Evolutionary conservation across 345 rosid genomes (phyloP).

Genomic region (Brassica carinata): DNA sequence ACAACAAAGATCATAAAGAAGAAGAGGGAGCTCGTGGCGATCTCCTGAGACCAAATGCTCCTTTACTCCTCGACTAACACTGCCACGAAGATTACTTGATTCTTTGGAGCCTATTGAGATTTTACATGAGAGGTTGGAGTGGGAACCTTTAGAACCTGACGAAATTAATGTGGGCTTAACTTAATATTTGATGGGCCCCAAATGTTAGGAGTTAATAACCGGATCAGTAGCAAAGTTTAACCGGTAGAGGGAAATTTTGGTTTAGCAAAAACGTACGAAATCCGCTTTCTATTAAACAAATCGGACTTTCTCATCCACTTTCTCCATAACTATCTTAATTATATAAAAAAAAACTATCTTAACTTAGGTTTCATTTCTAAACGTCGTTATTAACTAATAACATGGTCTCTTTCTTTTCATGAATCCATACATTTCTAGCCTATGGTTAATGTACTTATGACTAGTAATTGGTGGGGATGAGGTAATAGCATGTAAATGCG

Average conservation of each 20-base stretch:
- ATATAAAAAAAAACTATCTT: too few species aligned
- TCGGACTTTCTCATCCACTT: background rate
- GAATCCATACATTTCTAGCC: background rate
- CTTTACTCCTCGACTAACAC: too few species aligned
- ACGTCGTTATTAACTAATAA: background rate
- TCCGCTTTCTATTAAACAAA: background rate
- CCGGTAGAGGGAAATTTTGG: background rate
- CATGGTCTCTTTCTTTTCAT: background rate
- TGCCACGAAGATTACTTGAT: background rate
- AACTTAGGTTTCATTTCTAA: background rate
- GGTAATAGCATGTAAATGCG: background rate
- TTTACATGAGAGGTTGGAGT: background rate
- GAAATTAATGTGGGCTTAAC: background rate
- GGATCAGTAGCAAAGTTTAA: background rate
- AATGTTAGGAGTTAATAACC: background rate
- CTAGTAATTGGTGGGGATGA: background rate
- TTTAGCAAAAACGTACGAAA: background rate
- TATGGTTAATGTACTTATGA: background rate
- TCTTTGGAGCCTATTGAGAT: slow-evolving; percentile 20
- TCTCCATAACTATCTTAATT: background rate
- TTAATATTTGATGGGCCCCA: background rate
- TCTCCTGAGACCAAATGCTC: too few species aligned
- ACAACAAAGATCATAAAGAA: too few species aligned
- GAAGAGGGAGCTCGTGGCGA: too few species aligned
- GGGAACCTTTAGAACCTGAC: background rate